Percentiles rank a stretch among this genome's conserved stretches.
Conservation (phyloP, 441 rosid species). For the Aquilaria agallochum region DNA sequence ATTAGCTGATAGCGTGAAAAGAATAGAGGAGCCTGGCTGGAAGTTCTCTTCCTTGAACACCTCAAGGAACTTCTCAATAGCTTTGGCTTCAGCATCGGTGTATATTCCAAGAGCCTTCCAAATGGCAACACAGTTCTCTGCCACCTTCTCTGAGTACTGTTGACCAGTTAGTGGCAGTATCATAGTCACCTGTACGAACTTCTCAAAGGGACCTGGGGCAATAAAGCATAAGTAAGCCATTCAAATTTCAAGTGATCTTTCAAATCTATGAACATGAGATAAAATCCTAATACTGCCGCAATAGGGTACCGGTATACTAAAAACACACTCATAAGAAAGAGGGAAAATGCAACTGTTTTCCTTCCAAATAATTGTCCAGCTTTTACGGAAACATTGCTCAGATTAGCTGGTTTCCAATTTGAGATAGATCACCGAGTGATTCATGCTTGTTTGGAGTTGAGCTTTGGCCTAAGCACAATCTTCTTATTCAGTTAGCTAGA, state of each 20-base stretch:
- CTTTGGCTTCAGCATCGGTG: slow-evolving; percentile 71
- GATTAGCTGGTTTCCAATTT: no score
- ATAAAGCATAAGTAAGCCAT: not conserved
- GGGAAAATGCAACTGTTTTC: no score
- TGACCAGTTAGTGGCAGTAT: slow-evolving; percentile 75
- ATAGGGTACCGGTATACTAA: no score
- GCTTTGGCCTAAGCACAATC: no score
- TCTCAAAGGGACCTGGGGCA: slow-evolving; percentile 59
- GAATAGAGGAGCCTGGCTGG: slow-evolving; percentile 73
- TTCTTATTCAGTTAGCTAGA: no score
- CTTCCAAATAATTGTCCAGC: no score
- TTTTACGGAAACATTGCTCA: no score
- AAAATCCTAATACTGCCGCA: no score
- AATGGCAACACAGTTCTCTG: slow-evolving; percentile 62
- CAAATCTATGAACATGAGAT: not conserved
- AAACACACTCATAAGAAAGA: no score
- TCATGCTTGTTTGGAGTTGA: no score
- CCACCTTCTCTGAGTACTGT: slow-evolving; percentile 73
- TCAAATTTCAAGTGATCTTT: not conserved
- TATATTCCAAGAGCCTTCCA: slow-evolving; percentile 75
- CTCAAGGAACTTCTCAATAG: slow-evolving; percentile 53
- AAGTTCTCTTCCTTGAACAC: slow-evolving; percentile 61
- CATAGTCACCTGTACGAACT: slow-evolving; percentile 65
- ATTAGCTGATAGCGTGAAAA: slow-evolving; percentile 45
- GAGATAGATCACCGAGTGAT: no score